Percentiles rank a stretch among this genome's conserved stretches.
These are phyloP conservation scores for Rhizomucor miehei DNA, from an alignment of 371 early-diverging fungal genomes.

Conservation along the genomic window DNA sequence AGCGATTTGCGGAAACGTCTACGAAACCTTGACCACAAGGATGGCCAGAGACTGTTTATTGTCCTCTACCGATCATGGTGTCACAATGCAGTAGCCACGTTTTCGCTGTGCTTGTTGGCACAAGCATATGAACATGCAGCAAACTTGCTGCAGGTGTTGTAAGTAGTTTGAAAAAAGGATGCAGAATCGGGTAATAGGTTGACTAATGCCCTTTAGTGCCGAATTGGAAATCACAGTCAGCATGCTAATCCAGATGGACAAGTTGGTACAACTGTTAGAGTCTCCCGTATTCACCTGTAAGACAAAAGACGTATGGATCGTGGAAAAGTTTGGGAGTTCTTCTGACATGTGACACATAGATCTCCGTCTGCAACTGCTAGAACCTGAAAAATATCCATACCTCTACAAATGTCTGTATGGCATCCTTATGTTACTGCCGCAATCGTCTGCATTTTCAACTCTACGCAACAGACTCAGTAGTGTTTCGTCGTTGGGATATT, in stretches of 20 bases:
- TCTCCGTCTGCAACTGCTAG: slow-evolving; percentile 84
- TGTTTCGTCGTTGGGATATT: slow-evolving; percentile 62
- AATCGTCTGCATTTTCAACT: slow-evolving; percentile 88
- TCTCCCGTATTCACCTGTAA: slow-evolving; percentile 89
- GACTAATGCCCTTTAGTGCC: slow-evolving; percentile 40
- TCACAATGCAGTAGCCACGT: slow-evolving; percentile 85
- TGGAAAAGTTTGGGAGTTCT: slow-evolving; percentile 1
- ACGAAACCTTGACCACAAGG: slow-evolving; percentile 64
- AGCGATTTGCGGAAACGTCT: slow-evolving; percentile 71
- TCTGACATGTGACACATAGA: slow-evolving; percentile 28
- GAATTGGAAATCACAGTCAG: slow-evolving; percentile 89
- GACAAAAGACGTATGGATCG: no score
- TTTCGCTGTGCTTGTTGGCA: slow-evolving; percentile 85
- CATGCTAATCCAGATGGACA: slow-evolving; percentile 88
- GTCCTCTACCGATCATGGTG: slow-evolving; percentile 88
- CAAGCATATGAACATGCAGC: slow-evolving; percentile 89
- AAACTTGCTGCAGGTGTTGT: slow-evolving; percentile 74
- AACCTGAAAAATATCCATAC: slow-evolving; percentile 79
- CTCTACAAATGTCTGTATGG: slow-evolving; percentile 89
- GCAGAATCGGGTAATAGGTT: background rate
- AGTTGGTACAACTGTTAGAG: slow-evolving; percentile 90
- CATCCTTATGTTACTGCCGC: slow-evolving; percentile 90
- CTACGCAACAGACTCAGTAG: slow-evolving; percentile 82
- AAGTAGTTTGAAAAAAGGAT: slow-evolving; percentile 16
- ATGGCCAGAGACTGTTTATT: slow-evolving; percentile 71